Conservation (phyloP, 768 basidiomycete species). For the Mycena vitilis region DNA sequence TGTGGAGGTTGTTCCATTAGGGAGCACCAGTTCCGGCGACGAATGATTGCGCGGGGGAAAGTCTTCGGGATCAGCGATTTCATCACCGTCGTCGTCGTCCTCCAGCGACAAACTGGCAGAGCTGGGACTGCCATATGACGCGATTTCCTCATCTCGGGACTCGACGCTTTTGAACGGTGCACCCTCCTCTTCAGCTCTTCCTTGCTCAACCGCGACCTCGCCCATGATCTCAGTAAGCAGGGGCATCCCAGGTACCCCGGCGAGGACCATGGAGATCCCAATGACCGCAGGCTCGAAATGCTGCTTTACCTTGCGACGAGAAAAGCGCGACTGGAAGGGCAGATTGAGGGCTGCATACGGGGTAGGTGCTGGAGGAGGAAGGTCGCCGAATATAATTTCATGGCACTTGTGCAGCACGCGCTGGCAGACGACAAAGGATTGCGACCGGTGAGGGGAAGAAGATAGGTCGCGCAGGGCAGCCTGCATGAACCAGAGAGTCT, state of each 20-base stretch:
- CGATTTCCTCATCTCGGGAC: constrained; percentile 56
- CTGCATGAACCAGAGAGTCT: constrained; percentile 99
- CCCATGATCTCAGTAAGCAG: constrained; percentile 79
- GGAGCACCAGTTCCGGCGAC: constrained; percentile 31
- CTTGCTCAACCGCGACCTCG: constrained; percentile 90
- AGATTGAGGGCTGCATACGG: constrained; percentile 75
- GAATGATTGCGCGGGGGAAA: constrained; percentile 33
- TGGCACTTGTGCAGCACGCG: constrained; percentile 92
- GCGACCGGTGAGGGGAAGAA: constrained; percentile 65
- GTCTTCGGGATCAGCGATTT: constrained; percentile 42
- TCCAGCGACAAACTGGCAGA: constrained; percentile 44
- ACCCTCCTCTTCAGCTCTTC: constrained; percentile 76
- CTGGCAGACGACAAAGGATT: constrained; percentile 91
- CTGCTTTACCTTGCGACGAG: constrained; percentile 75
- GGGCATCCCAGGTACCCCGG: constrained; percentile 83
- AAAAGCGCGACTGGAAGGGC: constrained; percentile 60
- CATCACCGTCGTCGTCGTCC: constrained; percentile 57
- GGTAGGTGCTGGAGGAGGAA: constrained; percentile 70
- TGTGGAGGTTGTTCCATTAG: constrained; percentile 35
- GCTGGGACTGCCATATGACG: constrained; percentile 40
- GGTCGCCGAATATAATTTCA: constrained; percentile 95
- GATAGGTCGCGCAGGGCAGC: constrained; percentile 89
- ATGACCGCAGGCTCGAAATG: constrained; percentile 81
- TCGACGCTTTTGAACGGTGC: constrained; percentile 62
- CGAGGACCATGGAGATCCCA: constrained; percentile 86